Conservation (phyloP, 352 stramenopile species). For the Labyrinthula sp. region DNA sequence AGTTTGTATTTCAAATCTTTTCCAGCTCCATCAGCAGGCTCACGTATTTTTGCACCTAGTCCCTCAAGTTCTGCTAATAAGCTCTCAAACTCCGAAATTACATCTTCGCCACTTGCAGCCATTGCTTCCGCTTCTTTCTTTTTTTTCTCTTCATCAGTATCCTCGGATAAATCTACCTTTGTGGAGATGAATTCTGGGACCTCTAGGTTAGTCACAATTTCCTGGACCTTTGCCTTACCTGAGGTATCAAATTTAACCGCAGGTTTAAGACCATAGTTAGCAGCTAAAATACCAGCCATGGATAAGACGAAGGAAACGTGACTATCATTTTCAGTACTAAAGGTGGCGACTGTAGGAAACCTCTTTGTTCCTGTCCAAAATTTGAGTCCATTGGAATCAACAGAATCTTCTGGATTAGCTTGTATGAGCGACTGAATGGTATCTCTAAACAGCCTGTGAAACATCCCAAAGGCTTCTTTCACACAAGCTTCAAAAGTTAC, state of each 20-base stretch:
- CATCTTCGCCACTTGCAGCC: constrained; percentile 17
- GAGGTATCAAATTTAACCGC: constrained; percentile 22
- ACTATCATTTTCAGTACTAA: constrained; percentile 64
- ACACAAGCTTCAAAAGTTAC: constrained; percentile 84
- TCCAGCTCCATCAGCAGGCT: neutral
- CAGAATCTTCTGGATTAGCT: constrained; percentile 38
- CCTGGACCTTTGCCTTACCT: constrained; percentile 2
- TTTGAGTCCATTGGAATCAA: constrained; percentile 76
- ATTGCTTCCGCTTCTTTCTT: constrained; percentile 15
- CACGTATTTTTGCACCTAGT: neutral
- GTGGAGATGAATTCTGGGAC: neutral
- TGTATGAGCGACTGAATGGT: constrained; percentile 82
- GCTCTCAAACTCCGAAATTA: constrained; percentile 8
- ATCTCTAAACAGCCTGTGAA: constrained; percentile 89
- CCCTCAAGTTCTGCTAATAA: constrained; percentile 15
- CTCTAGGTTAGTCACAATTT: constrained; percentile 11
- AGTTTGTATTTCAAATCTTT: neutral
- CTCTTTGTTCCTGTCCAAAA: constrained; percentile 95
- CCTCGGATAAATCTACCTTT: constrained; percentile 28
- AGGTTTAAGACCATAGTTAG: constrained; percentile 35
- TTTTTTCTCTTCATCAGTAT: constrained; percentile 18
- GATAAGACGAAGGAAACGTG: constrained; percentile 86
- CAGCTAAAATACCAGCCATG: constrained; percentile 73
- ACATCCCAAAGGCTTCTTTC: constrained; percentile 78
- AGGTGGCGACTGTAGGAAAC: constrained; percentile 73